Conservation (phyloP, 2,329 filamentous ascomycete genomes). For the Phoma sp. region DNA sequence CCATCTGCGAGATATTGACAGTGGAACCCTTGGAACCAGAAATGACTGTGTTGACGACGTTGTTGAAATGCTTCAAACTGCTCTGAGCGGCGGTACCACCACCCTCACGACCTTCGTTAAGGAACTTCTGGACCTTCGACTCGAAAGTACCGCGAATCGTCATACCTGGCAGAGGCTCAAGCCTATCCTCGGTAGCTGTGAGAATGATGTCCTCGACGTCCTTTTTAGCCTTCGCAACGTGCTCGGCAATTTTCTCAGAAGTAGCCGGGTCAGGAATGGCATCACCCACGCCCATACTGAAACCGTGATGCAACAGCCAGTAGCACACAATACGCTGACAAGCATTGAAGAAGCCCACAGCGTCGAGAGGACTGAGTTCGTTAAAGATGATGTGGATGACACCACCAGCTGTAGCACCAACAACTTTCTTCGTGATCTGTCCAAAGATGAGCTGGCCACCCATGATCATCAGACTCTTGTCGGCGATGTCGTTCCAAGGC, state of each 20-base stretch:
- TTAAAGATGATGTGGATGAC: conserved; percentile 97
- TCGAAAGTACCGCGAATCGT: conserved; percentile 98
- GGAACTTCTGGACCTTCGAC: conserved; percentile 89
- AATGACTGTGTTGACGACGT: conserved; percentile 93
- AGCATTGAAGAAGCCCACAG: conserved; percentile 95
- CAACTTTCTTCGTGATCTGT: conserved; percentile 88
- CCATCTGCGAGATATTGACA: conserved; percentile 99
- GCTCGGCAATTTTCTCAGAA: conserved; percentile 81
- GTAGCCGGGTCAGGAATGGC: conserved; percentile 90
- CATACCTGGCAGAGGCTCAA: conserved; percentile 97
- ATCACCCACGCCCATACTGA: conserved; percentile 98
- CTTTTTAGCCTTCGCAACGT: conserved; percentile 80
- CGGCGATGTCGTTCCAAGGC: conserved; percentile 68
- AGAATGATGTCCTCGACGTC: conserved; percentile 78
- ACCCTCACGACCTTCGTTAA: conserved; percentile 95
- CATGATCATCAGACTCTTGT: conserved; percentile 82
- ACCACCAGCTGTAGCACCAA: conserved; percentile 88
- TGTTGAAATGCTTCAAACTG: conserved; percentile 94
- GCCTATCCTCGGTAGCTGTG: conserved; percentile 80
- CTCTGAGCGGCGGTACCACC: conserved; percentile 92
- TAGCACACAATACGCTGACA: conserved; percentile 95
- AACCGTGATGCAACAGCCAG: conserved; percentile 94
- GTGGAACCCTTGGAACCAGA: conserved; percentile 98
- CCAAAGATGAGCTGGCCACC: conserved; percentile 90
- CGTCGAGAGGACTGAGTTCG: conserved; percentile 82